Base-by-base conservation (phyloP, 208 protist species). In the Trypanosoma mega region DNA sequence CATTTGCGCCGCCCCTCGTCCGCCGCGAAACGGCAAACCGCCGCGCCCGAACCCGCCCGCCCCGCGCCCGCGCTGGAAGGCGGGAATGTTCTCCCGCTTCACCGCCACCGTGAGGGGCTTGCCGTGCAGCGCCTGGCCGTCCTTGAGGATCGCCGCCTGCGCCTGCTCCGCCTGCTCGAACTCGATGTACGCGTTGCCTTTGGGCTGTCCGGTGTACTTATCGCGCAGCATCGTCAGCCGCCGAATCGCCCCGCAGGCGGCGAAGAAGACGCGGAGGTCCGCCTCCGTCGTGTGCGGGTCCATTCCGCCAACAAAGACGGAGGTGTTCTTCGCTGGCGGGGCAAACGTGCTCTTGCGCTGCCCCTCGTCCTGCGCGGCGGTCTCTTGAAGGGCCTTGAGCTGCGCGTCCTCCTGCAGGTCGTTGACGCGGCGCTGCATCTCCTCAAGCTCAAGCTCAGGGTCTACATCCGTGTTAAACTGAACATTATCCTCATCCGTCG, bases 141-240 rank as follows among this genome's bases (percentile, higher is more conserved):
- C 81, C 75, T 96, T 96, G 26, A 90, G 60, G 9, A 95, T 8
- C 6, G 92, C 94, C 18, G 82, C 76, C 37, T 87, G 62, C 5
- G 92, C 88, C 57, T 94, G 76, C 48, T 94, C 88, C 41, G 73
- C 68, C 1, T 74, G 80, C n/a, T 89, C 87, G 53, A 98, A 98
- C 67, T 98, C 88, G 24, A 97, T 76, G 73, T 98, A 98, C 9
- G 92, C 90, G 24, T 57, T 96, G 23, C 96, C 96, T 63, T 97
- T 98, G 7, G 88, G 90, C 53, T 94, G 82, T 11, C 90, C 84
- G 24, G 93, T 94, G 61, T 71, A 87, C 21, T 81, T 85, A 67
- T 98, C 92, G 39, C 81, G 80, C 52, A 98, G 73, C 53, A 98
- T 85, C 20, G 93, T 98, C 7, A 98, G 72, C 12, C 93, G 86